Base-by-base conservation (phyloP, 2,329 filamentous ascomycete genomes). In the Mycogone perniciosa region DNA sequence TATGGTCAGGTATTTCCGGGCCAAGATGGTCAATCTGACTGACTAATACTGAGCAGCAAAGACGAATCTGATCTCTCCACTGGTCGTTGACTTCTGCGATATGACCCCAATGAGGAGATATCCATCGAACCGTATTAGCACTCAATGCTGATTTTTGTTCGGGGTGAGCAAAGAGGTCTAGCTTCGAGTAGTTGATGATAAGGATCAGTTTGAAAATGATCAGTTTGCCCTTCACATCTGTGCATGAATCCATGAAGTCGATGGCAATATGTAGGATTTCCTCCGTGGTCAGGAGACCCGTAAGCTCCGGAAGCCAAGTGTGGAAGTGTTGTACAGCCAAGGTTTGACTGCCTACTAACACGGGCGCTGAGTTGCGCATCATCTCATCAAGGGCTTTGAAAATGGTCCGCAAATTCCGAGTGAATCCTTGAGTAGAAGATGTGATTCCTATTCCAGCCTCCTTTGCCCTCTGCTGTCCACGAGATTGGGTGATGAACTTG, bases 321-420 rank as follows among this genome's bases (percentile, higher is more conserved):
- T 97, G 92, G 66, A 97, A 95, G 66, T 97, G 89, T 67, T 99
- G 93, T 9, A 97, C 90, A 2, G 95, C 84, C 45, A 99, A 74
- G 0, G 93, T 97, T 70, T 99, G 95, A 56, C 88, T 97, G 33
- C 93, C 93, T 10, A 97, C 88, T 27, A 97, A 74, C 13, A 91
- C 84, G 0, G 93, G 88, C 2, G 89, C 87, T 2, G 84, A 77
- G 65, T 89, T 96, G 54, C 85, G 83, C 89, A 99, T 96, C 70
- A 99, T 81, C 11, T 80, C 77, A 68, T 97, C 90, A 27, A 99
- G 76, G 1, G 89, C 87, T 64, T 90, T 91, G 74, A 97, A 97
- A 35, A 97, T 89, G 33, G 80, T 84, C 55, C 89, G 84, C 51
- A 97, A 72, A 60, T 96, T 88, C 54, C 89, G 81, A 43, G 85